Evolutionary conservation across 2,329 filamentous ascomycete species (phyloP), one percentile per base, ranked within the genome.

Genomic region (Epicoccum nigrum): DNA sequence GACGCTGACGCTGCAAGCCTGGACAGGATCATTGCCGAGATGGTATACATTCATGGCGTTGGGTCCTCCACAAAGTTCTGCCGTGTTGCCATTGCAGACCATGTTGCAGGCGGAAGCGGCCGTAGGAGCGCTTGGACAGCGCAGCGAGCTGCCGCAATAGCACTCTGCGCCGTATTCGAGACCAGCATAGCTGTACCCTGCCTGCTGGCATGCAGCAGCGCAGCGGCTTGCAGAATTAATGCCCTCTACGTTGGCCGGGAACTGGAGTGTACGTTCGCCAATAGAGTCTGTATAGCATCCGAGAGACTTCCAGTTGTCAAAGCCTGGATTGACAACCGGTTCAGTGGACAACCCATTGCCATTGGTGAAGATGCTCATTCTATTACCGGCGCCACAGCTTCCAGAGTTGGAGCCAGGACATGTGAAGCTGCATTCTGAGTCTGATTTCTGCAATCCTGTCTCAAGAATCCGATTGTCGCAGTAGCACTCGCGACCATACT

Each of bases 71-170:
- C 30, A 44, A 19, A 28, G 17, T 15, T 44, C 41, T 2, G 41
- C 34, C 7, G 41, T 4, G 9, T 34, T 44, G 31, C 30, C 21
- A 27, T 44, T 44, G 40, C 41, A 44, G 5, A 16, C 31, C 41
- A 44, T 44, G 15, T 44, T 44, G 33, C 41, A 44, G 41, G 31
- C 31, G n/a, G 41, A 44, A 7, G 31, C 41, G 27, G 27, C 21
- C 3, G 31, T 44, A 20, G 40, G 40, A 5, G 28, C n/a, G 19
- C 30, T 32, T 9, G 34, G 34, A 19, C 34, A 38, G 2, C 34
- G 19, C 19, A 38, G n/a, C 6, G 34, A 38, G 20, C 34, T n/a
- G 12, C 34, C 34, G 9, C 34, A 38, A 19, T 38, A 38, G 16
- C 34, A 38, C 9, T 23, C 19, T 4, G 20, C 17, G 13, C 34